Percentiles rank a stretch among this genome's conserved stretches.
Evolutionary conservation across 83 land plant genomes (phyloP).

Genomic region (Picea abies): DNA sequence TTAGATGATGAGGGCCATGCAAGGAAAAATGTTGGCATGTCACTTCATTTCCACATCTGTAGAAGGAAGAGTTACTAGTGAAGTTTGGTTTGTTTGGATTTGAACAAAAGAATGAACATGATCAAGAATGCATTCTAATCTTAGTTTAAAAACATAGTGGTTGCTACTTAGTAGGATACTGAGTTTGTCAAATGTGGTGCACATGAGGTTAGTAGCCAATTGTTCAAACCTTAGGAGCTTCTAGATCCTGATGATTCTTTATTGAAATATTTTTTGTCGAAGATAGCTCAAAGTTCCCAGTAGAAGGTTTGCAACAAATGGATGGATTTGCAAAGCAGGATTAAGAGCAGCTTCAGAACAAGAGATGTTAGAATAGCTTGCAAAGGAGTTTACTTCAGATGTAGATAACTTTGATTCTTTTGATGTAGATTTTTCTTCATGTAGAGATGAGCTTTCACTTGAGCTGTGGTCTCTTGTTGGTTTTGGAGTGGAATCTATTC

Average conservation of each 20-base stretch:
- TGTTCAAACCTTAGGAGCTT: constrained; percentile 66
- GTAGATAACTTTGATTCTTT: constrained; percentile 41
- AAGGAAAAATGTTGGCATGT: too few relatives aligned
- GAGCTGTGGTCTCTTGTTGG: constrained; percentile 78
- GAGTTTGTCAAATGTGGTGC: constrained; percentile 65
- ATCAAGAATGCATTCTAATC: constrained; percentile 70
- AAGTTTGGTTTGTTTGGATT: constrained; percentile 78
- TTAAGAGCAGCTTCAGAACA: constrained; percentile 75
- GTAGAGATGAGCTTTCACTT: constrained; percentile 42
- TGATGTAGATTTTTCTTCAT: constrained; percentile 30
- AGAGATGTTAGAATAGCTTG: constrained; percentile 75
- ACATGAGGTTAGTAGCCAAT: constrained; percentile 29
- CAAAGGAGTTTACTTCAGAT: constrained; percentile 36
- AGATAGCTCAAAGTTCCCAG: constrained; percentile 77
- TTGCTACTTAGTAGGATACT: constrained; percentile 67
- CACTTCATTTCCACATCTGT: too few relatives aligned
- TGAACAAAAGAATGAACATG: constrained; percentile 48
- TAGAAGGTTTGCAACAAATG: constrained; percentile 68
- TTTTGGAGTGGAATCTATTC: constrained; percentile 64
- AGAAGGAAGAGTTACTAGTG: constrained; percentile 60
- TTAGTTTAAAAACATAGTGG: constrained; percentile 16
- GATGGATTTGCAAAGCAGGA: constrained; percentile 84
- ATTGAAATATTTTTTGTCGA: constrained; percentile 67
- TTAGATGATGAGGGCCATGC: too few relatives aligned
- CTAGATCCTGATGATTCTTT: constrained; percentile 79